These are phyloP conservation scores for Abrus precatorius DNA, from an alignment of 306 rosid species.

Conservation along the genomic window DNA sequence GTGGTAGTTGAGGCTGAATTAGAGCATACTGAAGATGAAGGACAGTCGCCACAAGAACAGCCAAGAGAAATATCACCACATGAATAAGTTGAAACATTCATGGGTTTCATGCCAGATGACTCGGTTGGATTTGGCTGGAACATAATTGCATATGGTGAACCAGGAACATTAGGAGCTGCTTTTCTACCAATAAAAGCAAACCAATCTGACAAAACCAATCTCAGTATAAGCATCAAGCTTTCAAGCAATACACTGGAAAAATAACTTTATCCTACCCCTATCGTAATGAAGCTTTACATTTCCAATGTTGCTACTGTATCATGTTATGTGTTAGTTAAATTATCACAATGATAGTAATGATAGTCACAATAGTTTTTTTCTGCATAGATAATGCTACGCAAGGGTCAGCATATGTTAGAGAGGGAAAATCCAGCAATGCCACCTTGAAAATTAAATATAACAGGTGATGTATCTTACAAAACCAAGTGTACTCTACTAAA, in stretches of 20 bases:
- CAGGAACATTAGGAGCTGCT: conserved; percentile 64
- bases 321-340: conserved; percentile 2
- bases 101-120: conserved; percentile 84
- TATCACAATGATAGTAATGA: conserved; percentile 22
- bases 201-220: conserved; percentile 82
- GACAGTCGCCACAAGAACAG: conserved; percentile 99
- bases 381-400: neutral
- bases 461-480: conserved; percentile 19
- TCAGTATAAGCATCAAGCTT: conserved; percentile 42
- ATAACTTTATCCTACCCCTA: conserved; percentile 35
- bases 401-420: conserved; percentile 13
- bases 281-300: conserved; percentile 32
- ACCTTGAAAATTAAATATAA: conserved; percentile 34
- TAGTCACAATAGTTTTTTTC: conserved; percentile 15
- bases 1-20: conserved; percentile 66
- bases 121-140: conserved; percentile 63
- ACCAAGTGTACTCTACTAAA: conserved; percentile 22
- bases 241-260: conserved; percentile 34
- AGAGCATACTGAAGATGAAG: conserved; percentile 82
- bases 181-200: conserved; percentile 83
- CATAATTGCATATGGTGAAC: conserved; percentile 88
- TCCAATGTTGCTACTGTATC: conserved; percentile 25
- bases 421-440: conserved; percentile 17
- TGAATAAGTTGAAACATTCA: conserved; percentile 94
- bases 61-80: conserved; percentile 92